A percentile compares a stretch with the other conserved stretches of the same genome.
Evolutionary conservation across 202 grass and related monocot genomes (phyloP).

Genomic region (Hordeum pubiflorum): DNA sequence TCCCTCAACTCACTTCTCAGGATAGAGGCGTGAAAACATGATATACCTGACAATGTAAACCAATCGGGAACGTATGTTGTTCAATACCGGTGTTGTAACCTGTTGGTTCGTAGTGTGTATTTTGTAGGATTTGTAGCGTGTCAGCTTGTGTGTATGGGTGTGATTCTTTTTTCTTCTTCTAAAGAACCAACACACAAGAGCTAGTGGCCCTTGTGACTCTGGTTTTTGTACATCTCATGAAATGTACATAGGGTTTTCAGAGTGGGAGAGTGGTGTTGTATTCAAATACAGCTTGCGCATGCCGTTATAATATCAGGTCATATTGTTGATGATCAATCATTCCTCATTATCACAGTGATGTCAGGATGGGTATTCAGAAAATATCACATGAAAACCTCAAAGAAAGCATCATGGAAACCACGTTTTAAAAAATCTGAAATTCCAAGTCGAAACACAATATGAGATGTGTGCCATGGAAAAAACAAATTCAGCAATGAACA

Average conservation of each 20-base stretch:
- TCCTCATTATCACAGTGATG: not conserved
- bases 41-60: not conserved
- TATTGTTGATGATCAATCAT: conserved; percentile 1
- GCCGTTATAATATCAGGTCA: not conserved
- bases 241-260: conserved; percentile 34
- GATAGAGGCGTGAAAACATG: conserved; percentile 51
- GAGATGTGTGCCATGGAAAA: no score
- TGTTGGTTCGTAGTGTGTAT: conserved; percentile 25
- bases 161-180: not conserved
- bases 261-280: conserved; percentile 16
- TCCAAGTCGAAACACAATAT: no score
- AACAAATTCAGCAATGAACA: no score
- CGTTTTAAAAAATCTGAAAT: no score
- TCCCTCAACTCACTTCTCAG: conserved; percentile 90
- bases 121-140: conserved; percentile 27
- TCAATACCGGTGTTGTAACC: not conserved
- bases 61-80: not conserved
- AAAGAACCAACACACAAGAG: conserved; percentile 7
- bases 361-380: not conserved
- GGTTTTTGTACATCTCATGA: conserved; percentile 10
- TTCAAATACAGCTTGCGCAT: conserved; percentile 13
- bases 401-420: no score
- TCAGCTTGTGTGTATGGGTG: not conserved
- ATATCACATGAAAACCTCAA: no score
- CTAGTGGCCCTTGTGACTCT: not conserved